Percentiles rank a stretch among this genome's conserved stretches.
These are phyloP conservation scores for Melanomma pulvis-pyrius DNA, from an alignment of 495 filamentous ascomycete species.

Conservation along the genomic window DNA sequence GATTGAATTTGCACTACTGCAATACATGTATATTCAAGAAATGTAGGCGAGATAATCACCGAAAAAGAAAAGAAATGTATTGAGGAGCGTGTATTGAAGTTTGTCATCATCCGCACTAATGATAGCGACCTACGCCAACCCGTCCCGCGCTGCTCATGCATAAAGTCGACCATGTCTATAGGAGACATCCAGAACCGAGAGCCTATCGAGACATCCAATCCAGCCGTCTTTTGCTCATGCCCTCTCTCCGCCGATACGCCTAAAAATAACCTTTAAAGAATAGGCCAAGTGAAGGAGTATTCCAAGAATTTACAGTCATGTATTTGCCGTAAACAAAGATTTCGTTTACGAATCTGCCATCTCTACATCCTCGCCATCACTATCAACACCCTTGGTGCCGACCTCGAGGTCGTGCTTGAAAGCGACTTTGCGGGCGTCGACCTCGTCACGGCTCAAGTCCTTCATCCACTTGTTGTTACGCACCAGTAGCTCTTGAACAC, in stretches of 20 bases:
- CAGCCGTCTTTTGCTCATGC: background rate
- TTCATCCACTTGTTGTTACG: slow-evolving; percentile 79
- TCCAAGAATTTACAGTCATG: background rate
- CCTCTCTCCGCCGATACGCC: background rate
- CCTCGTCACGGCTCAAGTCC: slow-evolving; percentile 67
- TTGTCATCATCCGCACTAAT: background rate
- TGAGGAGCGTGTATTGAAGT: background rate
- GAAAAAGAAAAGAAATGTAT: background rate
- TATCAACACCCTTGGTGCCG: slow-evolving; percentile 4
- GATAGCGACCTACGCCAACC: background rate
- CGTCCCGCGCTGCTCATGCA: background rate
- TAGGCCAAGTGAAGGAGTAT: background rate
- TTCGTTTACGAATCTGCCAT: slow-evolving; percentile 10
- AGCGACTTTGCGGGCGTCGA: slow-evolving; percentile 67
- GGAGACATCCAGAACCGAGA: background rate
- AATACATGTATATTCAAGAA: too few species aligned
- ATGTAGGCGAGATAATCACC: background rate
- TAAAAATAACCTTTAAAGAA: background rate
- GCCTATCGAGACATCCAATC: slow-evolving; percentile 2
- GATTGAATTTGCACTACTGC: too few species aligned
- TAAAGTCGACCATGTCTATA: background rate
- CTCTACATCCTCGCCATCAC: slow-evolving; percentile 29
- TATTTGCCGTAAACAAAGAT: background rate
- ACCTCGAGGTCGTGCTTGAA: slow-evolving; percentile 45
- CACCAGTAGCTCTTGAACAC: slow-evolving; percentile 71